Evolutionary conservation across 108 stramenopile genomes (phyloP), one percentile per base, ranked within the genome.

Genomic region (Conticribra weissflogii): DNA sequence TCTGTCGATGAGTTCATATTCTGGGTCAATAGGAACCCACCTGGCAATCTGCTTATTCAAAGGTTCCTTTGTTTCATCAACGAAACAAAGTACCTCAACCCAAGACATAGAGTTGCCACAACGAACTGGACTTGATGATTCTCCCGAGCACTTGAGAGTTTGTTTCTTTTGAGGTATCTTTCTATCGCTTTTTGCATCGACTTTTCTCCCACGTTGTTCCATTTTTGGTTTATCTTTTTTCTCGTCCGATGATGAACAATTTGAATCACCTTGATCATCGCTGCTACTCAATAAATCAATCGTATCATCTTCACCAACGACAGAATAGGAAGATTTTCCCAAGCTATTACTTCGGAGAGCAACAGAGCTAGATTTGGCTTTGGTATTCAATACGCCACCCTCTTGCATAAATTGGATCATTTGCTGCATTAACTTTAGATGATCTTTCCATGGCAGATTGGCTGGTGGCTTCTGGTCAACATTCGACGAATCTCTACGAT

Each of bases 21-120:
- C 63, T 8, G 58, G 63, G 47, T 52, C 19, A 22, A 81, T 77
- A 19, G 74, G 23, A 2, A 71, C 62, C 79, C 79, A 81, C 44
- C 19, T 63, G 23, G 68, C 69, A 4, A 24, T 14, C 33, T 29
- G 63, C 32, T n/a, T 24, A n/a, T n/a, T n/a, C n/a, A n/a, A n/a
- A n/a, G n/a, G n/a, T n/a, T n/a, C n/a, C n/a, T 48, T 54, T 3
- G 27, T 22, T 32, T 64, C 23, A 24, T 72, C 57, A 41, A 63
- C 56, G 15, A 47, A n/a, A 54, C 76, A 81, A 18, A 84, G 71
- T 14, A 84, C 58, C 54, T 84, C 83, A 32, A 84, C 77, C 83
- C 83, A 84, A 32, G 66, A 76, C 0, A 84, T 21, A 14, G 17
- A 28, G 16, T 22, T 5, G 12, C 8, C 36, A 41, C 12, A 9